A percentile compares a stretch with the other conserved stretches of the same genome.
These are phyloP conservation scores for Beta lomatogona DNA, from an alignment of 179 eudicot species.

Conservation along the genomic window DNA sequence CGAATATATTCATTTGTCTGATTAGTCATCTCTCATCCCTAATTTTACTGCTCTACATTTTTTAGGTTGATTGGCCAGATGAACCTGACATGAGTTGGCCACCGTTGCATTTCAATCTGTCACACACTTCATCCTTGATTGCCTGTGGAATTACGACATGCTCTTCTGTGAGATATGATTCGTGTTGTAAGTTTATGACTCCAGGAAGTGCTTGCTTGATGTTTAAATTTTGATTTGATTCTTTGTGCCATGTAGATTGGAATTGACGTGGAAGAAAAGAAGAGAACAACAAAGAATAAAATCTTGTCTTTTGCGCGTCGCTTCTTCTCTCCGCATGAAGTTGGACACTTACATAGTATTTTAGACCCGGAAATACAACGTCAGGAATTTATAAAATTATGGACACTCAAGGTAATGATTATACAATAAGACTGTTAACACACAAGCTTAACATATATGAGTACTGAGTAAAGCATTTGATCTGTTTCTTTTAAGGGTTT, in stretches of 20 bases:
- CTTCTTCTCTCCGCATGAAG: constrained; percentile 65
- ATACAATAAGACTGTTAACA: background rate
- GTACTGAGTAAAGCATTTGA: background rate
- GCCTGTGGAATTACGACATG: constrained; percentile 73
- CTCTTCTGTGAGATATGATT: constrained; percentile 49
- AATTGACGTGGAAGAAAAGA: constrained; percentile 84
- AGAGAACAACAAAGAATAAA: constrained; percentile 52
- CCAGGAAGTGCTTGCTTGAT: constrained; percentile 3
- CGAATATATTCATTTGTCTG: background rate
- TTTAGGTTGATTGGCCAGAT: constrained; percentile 59
- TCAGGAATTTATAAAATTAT: constrained; percentile 74
- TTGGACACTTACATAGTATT: constrained; percentile 58
- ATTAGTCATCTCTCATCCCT: background rate
- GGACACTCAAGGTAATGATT: constrained; percentile 79
- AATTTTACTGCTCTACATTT: background rate
- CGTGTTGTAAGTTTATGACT: background rate
- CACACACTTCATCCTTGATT: constrained; percentile 83
- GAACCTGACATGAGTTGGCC: constrained; percentile 43
- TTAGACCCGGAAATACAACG: constrained; percentile 63
- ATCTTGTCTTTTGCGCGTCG: constrained; percentile 71
- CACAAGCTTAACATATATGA: background rate
- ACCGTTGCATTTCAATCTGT: constrained; percentile 76
- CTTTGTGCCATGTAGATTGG: constrained; percentile 60
- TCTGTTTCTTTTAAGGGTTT: background rate
- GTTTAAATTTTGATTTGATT: background rate